phyloP scores from a whole-genome alignment of 768 basidiomycete genomes.

The Naganishia antarctica region DNA sequence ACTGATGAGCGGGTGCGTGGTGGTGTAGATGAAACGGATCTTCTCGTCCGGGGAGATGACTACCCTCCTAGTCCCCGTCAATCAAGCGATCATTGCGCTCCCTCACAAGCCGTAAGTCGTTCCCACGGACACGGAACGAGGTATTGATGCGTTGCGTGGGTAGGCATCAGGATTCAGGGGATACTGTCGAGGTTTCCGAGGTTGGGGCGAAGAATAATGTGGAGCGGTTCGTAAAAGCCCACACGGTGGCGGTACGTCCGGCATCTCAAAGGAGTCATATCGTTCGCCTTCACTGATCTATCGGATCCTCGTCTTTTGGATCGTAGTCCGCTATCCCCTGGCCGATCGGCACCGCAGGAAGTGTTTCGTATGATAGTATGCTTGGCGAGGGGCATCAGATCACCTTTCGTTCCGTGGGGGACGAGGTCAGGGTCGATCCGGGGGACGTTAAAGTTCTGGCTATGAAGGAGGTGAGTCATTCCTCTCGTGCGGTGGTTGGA shows the following conservation, averaged over 20 bases:
- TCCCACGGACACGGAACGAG: background rate
- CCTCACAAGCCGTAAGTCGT: slow-evolving; percentile 51
- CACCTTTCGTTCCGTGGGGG: slow-evolving; percentile 23
- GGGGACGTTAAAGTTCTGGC: slow-evolving; percentile 40
- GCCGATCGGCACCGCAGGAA: slow-evolving; percentile 3
- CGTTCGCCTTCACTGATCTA: background rate
- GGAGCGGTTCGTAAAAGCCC: slow-evolving; percentile 72
- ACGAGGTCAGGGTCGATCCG: slow-evolving; percentile 37
- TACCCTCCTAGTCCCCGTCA: slow-evolving; percentile 76
- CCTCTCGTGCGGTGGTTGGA: background rate
- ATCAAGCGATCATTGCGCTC: slow-evolving; percentile 79
- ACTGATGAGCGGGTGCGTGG: background rate
- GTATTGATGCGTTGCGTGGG: no score
- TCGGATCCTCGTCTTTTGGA: no score
- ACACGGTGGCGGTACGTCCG: slow-evolving; percentile 70
- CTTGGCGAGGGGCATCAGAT: slow-evolving; percentile 29
- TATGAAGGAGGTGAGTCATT: slow-evolving; percentile 37
- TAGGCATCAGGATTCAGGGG: slow-evolving; percentile 41
- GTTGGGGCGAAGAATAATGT: slow-evolving; percentile 62
- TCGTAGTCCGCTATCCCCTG: background rate
- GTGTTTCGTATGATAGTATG: slow-evolving; percentile 32
- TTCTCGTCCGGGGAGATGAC: slow-evolving; percentile 36
- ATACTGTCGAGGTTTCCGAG: slow-evolving; percentile 52
- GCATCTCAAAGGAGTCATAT: background rate
- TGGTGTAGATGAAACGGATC: slow-evolving; percentile 2